Conservation (phyloP, 192 early-diverging fungal species). For the Rhizophlyctis rosea region DNA sequence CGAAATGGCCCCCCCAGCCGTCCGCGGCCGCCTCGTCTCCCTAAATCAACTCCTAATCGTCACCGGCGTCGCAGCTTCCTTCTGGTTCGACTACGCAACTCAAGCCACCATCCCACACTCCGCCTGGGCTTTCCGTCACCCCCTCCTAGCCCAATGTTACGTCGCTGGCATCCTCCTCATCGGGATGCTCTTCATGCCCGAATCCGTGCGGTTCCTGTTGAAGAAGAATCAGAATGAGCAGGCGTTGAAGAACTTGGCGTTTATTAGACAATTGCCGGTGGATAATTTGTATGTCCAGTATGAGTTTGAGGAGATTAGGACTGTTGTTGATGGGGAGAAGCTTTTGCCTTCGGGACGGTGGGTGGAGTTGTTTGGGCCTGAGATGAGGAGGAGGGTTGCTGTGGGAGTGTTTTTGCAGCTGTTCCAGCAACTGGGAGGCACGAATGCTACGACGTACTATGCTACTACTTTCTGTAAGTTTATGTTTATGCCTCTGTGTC, state of each 20-base stretch:
- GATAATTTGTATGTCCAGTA: conserved; percentile 33
- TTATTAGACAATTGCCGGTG: conserved; percentile 38
- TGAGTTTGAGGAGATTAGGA: conserved; percentile 53
- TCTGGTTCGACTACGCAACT: too few relatives aligned
- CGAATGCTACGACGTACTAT: conserved; percentile 75
- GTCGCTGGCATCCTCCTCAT: conserved; percentile 60
- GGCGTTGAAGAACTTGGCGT: conserved; percentile 41
- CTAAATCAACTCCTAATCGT: conserved; percentile 93
- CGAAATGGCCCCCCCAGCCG: too few relatives aligned
- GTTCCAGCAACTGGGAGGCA: conserved; percentile 73
- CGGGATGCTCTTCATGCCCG: conserved; percentile 74
- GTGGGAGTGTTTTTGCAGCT: conserved; percentile 64
- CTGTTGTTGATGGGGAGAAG: conserved; percentile 47
- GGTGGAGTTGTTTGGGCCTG: conserved; percentile 53
- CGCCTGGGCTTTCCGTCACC: too few relatives aligned
- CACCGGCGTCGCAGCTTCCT: conserved; percentile 62
- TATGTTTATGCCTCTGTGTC: too few relatives aligned
- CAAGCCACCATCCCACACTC: conserved; percentile 47
- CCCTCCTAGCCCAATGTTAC: too few relatives aligned
- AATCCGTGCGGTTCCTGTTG: conserved; percentile 58
- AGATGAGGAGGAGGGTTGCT: conserved; percentile 54
- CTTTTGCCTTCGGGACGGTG: conserved; percentile 52
- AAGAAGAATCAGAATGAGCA: conserved; percentile 41
- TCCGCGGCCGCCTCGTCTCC: conserved; percentile 82
- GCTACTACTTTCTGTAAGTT: conserved; percentile 45